Base-by-base conservation (phyloP, 31 red algal species). In the Asparagopsis taxiformis region DNA sequence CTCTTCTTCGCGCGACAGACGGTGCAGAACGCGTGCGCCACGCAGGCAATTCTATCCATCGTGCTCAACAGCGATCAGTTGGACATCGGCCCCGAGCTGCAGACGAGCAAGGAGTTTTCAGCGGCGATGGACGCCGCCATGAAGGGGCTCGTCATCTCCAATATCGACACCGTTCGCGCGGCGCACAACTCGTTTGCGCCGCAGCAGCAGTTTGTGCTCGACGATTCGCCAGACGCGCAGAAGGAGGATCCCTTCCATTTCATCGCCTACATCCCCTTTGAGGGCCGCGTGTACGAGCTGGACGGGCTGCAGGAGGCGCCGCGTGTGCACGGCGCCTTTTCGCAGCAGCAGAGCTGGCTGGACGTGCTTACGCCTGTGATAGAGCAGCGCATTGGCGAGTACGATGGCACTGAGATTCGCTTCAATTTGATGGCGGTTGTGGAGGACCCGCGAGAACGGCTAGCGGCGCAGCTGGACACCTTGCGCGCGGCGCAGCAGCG, bases 1-100 rank as follows among this genome's bases (percentile, higher is more conserved):
- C 30, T 97, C 6, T 92, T 88, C 65, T 97, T 97, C 55, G 88
- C 94, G 0, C 87, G 87, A 46, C 94, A 97, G 60, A 80, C 74
- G 24, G 89, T 97, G 24, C 61, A 80, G 30, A 93, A 93, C 30
- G 94, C 94, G 5, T 93, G 90, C 68, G 94, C 84, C 0, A 97
- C 94, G 5, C 94, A 97, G 41, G 94, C 94, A 52, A 41, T 97
- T 33, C 75, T 93, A 17, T 82, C 94, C 20, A 78, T 97, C 33
- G 39, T 97, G 6, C 62, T 97, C 39, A 97, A 97, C 50, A 19
- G 55, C 15, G n/a, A 56, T 1, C 36, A 24, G 24, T 21, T 88
- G 8, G 66, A 46, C 15, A 30, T 80, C 29, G 94, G 88, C 3
- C 49, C 38, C 17, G 72, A 88, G 30, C 67, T 97, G 1, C 4